Evolutionary conservation across 805 yeast species (phyloP).

Genomic region (Alloascoidea hylecoeti): DNA sequence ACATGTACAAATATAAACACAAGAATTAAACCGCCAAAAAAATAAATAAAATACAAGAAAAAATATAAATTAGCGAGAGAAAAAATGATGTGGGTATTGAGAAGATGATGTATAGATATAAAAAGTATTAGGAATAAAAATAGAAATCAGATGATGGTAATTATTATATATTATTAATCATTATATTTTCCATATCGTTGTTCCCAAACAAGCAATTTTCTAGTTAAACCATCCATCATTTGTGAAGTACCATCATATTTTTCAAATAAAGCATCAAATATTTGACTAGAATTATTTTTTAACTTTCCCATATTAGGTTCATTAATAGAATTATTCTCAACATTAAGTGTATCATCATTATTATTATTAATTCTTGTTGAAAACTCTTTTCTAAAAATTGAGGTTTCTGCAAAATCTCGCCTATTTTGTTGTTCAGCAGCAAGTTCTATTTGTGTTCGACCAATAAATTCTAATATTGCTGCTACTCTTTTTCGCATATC

Average conservation of each 20-base stretch:
- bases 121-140: too few relatives aligned
- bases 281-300: constrained; percentile 6
- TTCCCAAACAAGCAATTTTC: constrained; percentile 53
- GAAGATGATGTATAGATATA: too few relatives aligned
- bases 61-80: too few relatives aligned
- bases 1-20: too few relatives aligned
- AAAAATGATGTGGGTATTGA: too few relatives aligned
- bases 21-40: too few relatives aligned
- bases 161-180: too few relatives aligned
- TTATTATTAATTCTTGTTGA: too few relatives aligned
- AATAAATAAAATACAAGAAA: too few relatives aligned
- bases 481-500: constrained; percentile 65
- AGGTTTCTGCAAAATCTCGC: constrained; percentile 22
- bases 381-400: not conserved
- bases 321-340: constrained; percentile 4
- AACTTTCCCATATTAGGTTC: too few relatives aligned
- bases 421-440: constrained; percentile 48
- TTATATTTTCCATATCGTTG: constrained; percentile 34
- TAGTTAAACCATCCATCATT: constrained; percentile 50
- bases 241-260: constrained; percentile 41
- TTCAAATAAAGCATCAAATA: constrained; percentile 22
- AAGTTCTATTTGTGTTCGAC: constrained; percentile 57
- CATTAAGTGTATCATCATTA: not conserved
- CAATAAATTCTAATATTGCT: constrained; percentile 70
- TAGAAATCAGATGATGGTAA: too few relatives aligned